Base-by-base conservation (phyloP, 805 yeast species). In the Barnettozyma sp. region DNA sequence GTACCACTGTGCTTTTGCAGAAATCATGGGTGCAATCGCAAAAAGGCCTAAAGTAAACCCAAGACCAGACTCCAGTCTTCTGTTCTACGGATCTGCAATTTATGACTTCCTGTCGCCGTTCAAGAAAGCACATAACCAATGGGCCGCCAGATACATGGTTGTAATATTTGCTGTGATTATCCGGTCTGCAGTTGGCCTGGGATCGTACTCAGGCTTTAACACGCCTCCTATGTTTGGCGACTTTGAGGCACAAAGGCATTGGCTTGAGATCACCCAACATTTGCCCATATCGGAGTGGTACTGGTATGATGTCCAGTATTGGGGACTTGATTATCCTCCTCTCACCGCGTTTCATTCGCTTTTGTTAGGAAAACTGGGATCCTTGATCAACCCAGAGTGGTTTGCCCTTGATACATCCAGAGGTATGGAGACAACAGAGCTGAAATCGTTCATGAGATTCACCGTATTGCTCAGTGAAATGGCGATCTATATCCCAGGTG, bases 321-420 rank as follows among this genome's bases (percentile, higher is more conserved):
- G 98, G 97, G 96, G 97, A 1, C 66, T 92, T 23, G 98, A 92
- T 58, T 92, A 92, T 57, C 99, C 99, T 1, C 97, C 97, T 6
- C 63, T 92, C 43, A 90, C 98, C 0, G 98, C 97, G 0, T 88
- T 72, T 56, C 97, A 92, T 54, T 86, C 94, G 33, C 85, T 79
- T 71, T 22, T 84, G 1, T 55, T 81, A 31, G 98, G 97, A 0
- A 65, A 66, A 35, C 48, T 90, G 13, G 97, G 97, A 0, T 50
- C 65, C 2, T 54, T 75, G 27, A 60, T 85, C 22, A 71, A 82
- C 44, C 65, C 76, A 0, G 44, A 57, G 0, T 92, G 97, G 97
- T 87, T 92, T 58, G 76, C 65, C 4, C 59, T 90, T 22, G 76
- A 76, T 41, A 26, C 49, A 0, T 85, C 96, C 6, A 67, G 97